Conservation (phyloP, 169 alveolate species). For the Plasmodium vinckei region DNA sequence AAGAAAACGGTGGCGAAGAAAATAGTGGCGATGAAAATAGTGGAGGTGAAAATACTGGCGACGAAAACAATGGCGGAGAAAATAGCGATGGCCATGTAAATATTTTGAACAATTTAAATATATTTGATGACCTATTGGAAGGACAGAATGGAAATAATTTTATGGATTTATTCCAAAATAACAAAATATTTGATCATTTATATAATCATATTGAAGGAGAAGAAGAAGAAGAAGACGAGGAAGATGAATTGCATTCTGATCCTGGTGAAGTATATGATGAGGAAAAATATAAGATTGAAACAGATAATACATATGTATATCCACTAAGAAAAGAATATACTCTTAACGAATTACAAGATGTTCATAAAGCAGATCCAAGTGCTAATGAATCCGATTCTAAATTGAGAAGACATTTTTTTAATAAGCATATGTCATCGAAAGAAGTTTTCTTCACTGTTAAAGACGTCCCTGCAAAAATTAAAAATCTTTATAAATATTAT, state of each 20-base stretch:
- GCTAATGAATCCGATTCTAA: slow-evolving; percentile 30
- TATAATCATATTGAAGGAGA: slow-evolving; percentile 46
- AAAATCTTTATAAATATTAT: slow-evolving; percentile 57
- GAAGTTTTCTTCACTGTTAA: slow-evolving; percentile 29
- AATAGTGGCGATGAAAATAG: not conserved
- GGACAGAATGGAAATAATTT: slow-evolving; percentile 30
- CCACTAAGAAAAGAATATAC: slow-evolving; percentile 46
- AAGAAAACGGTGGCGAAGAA: not conserved
- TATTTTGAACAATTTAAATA: slow-evolving; percentile 30
- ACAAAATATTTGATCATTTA: slow-evolving; percentile 23
- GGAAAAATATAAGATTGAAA: slow-evolving; percentile 40
- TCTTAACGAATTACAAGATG: slow-evolving; percentile 25
- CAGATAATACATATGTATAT: slow-evolving; percentile 36
- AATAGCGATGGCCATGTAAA: slow-evolving; percentile 3
- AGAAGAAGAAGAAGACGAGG: slow-evolving; percentile 10
- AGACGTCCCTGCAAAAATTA: slow-evolving; percentile 44
- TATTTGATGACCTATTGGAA: slow-evolving; percentile 43
- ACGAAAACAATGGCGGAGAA: slow-evolving; percentile 1
- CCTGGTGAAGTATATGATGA: slow-evolving; percentile 15
- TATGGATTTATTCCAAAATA: slow-evolving; percentile 61
- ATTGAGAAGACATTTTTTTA: slow-evolving; percentile 49
- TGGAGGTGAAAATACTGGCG: no score
- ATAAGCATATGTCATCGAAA: slow-evolving; percentile 12
- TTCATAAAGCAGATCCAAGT: slow-evolving; percentile 42
- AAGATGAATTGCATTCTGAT: slow-evolving; percentile 2